These are phyloP conservation scores for Porcisia deanei DNA, from an alignment of 208 protist genomes.

Conservation along the genomic window DNA sequence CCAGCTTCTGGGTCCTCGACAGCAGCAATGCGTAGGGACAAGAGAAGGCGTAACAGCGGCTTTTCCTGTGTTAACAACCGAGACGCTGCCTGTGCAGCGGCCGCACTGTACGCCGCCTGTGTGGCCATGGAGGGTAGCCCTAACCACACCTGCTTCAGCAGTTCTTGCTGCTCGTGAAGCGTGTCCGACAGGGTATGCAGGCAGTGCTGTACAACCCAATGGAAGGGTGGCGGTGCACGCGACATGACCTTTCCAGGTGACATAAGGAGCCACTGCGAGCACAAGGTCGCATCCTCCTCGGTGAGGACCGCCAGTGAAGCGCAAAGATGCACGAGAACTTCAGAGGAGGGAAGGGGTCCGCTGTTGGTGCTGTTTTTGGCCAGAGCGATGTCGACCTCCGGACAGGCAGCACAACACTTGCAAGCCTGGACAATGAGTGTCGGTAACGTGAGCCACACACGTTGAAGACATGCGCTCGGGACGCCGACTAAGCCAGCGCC, in stretches of 20 bases:
- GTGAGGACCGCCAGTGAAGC: slow-evolving; percentile 8
- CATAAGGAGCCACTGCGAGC: slow-evolving; percentile 25
- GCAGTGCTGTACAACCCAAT: slow-evolving; percentile 36
- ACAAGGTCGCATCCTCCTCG: slow-evolving; percentile 6
- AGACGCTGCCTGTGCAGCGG: slow-evolving; percentile 15
- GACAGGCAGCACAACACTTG: slow-evolving; percentile 10
- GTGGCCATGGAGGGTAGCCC: neutral
- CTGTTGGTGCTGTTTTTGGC: neutral
- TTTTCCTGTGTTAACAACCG: slow-evolving; percentile 5
- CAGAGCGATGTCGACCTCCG: neutral
- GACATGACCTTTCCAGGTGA: slow-evolving; percentile 28
- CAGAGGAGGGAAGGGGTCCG: slow-evolving; percentile 6
- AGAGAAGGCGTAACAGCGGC: slow-evolving; percentile 19
- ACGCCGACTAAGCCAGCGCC: neutral
- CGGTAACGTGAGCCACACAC: slow-evolving; percentile 43
- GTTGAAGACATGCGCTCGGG: slow-evolving; percentile 28
- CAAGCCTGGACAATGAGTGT: slow-evolving; percentile 34
- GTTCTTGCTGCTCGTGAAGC: slow-evolving; percentile 15
- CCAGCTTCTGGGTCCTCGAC: slow-evolving; percentile 21
- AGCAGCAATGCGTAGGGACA: slow-evolving; percentile 20
- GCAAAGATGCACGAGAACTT: slow-evolving; percentile 20
- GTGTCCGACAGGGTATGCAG: slow-evolving; percentile 19
- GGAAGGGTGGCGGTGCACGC: slow-evolving; percentile 25
- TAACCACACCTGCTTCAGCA: slow-evolving; percentile 28
- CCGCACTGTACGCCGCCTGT: neutral